These are phyloP conservation scores for Protomyces arabidopsidicola DNA, from an alignment of 1,139 yeast genomes.

Conservation along the genomic window DNA sequence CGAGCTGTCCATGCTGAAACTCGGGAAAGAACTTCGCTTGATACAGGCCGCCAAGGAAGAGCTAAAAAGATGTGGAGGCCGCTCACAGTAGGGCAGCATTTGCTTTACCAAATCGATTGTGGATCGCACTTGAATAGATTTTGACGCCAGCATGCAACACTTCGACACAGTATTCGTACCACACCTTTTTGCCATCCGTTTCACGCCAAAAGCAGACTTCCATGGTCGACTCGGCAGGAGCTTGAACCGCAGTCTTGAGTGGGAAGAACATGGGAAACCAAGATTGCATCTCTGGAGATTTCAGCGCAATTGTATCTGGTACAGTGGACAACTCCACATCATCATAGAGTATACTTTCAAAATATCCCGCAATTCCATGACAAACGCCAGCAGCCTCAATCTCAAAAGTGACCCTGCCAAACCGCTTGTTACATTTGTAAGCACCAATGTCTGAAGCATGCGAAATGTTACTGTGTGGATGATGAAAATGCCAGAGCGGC, in stretches of 20 bases:
- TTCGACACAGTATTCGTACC: slow-evolving; percentile 74
- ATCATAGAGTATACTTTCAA: slow-evolving; percentile 60
- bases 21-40: too few species aligned
- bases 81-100: background rate
- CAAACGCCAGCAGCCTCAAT: slow-evolving; percentile 49
- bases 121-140: slow-evolving; percentile 46
- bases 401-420: slow-evolving; percentile 41
- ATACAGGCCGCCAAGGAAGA: too few species aligned
- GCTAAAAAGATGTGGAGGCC: too few species aligned
- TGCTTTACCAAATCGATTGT: slow-evolving; percentile 39
- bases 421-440: slow-evolving; percentile 37
- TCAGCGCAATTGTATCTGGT: slow-evolving; percentile 45
- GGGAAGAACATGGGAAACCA: slow-evolving; percentile 81
- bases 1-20: too few species aligned
- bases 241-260: slow-evolving; percentile 44
- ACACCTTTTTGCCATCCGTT: slow-evolving; percentile 45
- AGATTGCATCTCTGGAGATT: slow-evolving; percentile 55
- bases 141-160: slow-evolving; percentile 47
- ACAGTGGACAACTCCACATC: slow-evolving; percentile 54
- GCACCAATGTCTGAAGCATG: background rate
- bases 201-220: slow-evolving; percentile 50
- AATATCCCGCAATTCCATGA: slow-evolving; percentile 73
- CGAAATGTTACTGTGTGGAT: slow-evolving; percentile 41
- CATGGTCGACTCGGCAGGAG: slow-evolving; percentile 53
- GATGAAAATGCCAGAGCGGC: slow-evolving; percentile 52